These are phyloP conservation scores for Phoenix dactylifera DNA, from an alignment of 176 grass and related monocot genomes.

Conservation along the genomic window DNA sequence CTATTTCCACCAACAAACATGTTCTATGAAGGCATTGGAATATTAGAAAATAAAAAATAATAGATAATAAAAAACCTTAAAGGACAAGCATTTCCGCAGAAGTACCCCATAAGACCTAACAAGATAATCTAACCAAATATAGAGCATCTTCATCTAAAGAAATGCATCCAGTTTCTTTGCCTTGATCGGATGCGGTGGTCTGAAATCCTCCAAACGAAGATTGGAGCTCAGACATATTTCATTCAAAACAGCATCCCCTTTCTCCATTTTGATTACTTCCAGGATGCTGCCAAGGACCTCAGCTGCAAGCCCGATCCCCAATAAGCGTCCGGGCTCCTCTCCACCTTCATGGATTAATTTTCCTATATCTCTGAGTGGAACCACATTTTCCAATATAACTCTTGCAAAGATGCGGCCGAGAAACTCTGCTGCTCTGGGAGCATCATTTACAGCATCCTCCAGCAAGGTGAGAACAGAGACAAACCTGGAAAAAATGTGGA, in stretches of 20 bases:
- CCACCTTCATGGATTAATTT: constrained; percentile 67
- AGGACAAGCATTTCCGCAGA: too few relatives aligned
- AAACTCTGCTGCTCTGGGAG: constrained; percentile 82
- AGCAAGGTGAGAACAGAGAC: constrained; percentile 48
- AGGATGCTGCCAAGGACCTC: constrained; percentile 69
- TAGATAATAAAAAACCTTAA: too few relatives aligned
- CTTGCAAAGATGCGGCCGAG: constrained; percentile 68
- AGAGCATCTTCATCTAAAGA: constrained; percentile 32
- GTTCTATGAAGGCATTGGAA: too few relatives aligned
- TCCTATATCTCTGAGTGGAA: constrained; percentile 52
- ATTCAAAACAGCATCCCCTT: constrained; percentile 65
- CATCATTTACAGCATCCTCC: constrained; percentile 91
- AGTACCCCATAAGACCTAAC: constrained; percentile 4
- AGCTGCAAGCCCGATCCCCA: constrained; percentile 52
- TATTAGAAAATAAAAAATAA: too few relatives aligned
- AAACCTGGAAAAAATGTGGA: constrained; percentile 30
- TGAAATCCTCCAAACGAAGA: constrained; percentile 73
- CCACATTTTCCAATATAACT: constrained; percentile 54
- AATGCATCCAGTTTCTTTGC: constrained; percentile 68
- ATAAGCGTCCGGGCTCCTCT: constrained; percentile 57
- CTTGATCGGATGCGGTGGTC: constrained; percentile 37
- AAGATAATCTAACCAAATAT: constrained; percentile 35
- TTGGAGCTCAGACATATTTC: constrained; percentile 47
- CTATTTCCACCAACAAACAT: too few relatives aligned
- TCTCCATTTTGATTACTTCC: constrained; percentile 48